These are phyloP conservation scores for Omphalotus olearius DNA, from an alignment of 1,284 basidiomycete species.

Conservation along the genomic window DNA sequence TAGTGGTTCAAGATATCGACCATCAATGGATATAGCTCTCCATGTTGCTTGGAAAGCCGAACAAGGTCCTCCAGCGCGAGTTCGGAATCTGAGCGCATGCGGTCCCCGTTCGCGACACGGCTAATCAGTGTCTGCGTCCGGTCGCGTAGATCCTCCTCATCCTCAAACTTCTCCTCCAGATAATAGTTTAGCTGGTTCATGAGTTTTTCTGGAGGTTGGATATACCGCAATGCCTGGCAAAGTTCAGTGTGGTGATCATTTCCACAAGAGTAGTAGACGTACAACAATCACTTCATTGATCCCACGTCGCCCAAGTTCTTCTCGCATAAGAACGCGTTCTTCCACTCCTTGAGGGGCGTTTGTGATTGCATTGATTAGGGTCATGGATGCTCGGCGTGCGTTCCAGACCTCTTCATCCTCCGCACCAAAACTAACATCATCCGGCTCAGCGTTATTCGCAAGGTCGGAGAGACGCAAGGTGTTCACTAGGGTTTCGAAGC, in stretches of 20 bases:
- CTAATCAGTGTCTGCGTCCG: slow-evolving; percentile 44
- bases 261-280: slow-evolving; percentile 27
- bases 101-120: slow-evolving; percentile 27
- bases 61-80: slow-evolving; percentile 52
- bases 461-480: slow-evolving; percentile 56
- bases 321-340: slow-evolving; percentile 72
- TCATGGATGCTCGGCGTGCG: slow-evolving; percentile 72
- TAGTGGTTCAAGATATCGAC: slow-evolving; percentile 53
- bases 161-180: slow-evolving; percentile 84
- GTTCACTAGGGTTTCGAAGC: slow-evolving; percentile 75
- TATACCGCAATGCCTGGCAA: slow-evolving; percentile 64
- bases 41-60: slow-evolving; percentile 51
- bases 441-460: slow-evolving; percentile 30
- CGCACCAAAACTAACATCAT: slow-evolving; percentile 33
- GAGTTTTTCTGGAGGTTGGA: slow-evolving; percentile 71
- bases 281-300: slow-evolving; percentile 83
- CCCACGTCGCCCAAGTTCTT: slow-evolving; percentile 78
- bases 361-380: slow-evolving; percentile 76
- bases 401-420: slow-evolving; percentile 79
- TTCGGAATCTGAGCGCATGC: slow-evolving; percentile 33
- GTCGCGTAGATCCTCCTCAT: slow-evolving; percentile 80
- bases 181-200: slow-evolving; percentile 78
- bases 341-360: slow-evolving; percentile 77
- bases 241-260: slow-evolving; percentile 5
- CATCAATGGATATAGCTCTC: slow-evolving; percentile 52